phyloP scores from a whole-genome alignment of 768 basidiomycete species.

The Trametes meyenii region DNA sequence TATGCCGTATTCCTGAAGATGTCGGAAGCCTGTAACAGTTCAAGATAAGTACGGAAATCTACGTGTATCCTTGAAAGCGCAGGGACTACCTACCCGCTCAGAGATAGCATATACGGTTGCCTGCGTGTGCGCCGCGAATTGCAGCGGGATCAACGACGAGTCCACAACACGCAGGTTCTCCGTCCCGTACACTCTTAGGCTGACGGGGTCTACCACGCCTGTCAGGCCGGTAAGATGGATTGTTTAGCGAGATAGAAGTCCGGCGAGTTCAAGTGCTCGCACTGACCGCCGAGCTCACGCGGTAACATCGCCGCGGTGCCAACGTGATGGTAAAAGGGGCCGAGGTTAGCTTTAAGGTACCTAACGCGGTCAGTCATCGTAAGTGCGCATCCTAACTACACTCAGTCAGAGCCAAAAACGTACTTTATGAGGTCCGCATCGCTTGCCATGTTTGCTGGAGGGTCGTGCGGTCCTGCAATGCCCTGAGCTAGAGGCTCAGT shows the following conservation, averaged over 20 bases:
- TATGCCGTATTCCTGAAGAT: too few relatives aligned
- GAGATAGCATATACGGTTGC: constrained; percentile 11
- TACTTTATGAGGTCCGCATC: background rate
- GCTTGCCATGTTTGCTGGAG: background rate
- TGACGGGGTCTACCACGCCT: constrained; percentile 14
- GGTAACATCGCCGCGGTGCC: constrained; percentile 14
- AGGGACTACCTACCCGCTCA: constrained; percentile 4
- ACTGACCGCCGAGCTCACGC: background rate
- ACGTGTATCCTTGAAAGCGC: too few relatives aligned
- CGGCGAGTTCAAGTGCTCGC: too few relatives aligned
- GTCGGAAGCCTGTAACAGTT: too few relatives aligned
- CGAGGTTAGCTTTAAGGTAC: background rate
- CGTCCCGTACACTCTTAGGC: constrained; percentile 12
- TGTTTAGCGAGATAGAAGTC: too few relatives aligned
- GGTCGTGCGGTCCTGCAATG: background rate
- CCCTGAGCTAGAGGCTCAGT: background rate
- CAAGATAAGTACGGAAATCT: too few relatives aligned
- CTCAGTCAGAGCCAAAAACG: background rate
- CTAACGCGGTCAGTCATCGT: background rate
- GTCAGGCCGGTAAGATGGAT: background rate
- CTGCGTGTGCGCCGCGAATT: background rate
- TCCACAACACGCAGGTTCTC: constrained; percentile 12
- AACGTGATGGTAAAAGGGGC: constrained; percentile 6
- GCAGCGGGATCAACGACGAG: constrained; percentile 3
- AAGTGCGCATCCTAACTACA: background rate